Evolutionary conservation across 129 eudicot genomes (phyloP), one percentile per base, ranked within the genome.

Genomic region (Heracleum sosnowskyi): DNA sequence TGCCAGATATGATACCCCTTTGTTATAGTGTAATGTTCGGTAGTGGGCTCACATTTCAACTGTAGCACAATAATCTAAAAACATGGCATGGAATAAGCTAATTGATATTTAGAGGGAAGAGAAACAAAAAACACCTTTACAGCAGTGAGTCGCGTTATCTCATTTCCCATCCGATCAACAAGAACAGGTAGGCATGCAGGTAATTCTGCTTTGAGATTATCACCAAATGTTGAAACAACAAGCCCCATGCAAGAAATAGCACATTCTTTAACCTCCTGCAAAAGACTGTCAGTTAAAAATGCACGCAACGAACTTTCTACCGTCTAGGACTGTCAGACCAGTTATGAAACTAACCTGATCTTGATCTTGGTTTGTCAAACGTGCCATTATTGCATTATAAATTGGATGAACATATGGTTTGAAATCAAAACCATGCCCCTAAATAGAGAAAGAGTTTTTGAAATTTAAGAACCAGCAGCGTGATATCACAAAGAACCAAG

Each of bases 181-280:
- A 96, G 93, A 76, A 96, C 99, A 45, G 99, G 97, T 83, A 96
- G 97, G 77, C 96, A 92, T 63, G 97, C 76, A 47, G 97, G 93
- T 84, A 96, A 81, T 39, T 92, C 96, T 29, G 78, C 79, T 13
- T 79, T 84, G 47, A 96, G 97, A 77, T 92, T 91, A 88, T 96
- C 99, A 68, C 99, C 99, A 86, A 92, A 96, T 33, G 99, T 89
- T 47, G 97, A 89, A 82, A 92, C 96, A 62, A 90, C 96, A 85
- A 92, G 96, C 70, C 99, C 99, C 99, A 96, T 96, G 86, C 99
- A 96, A 71, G 93, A 84, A 73, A 96, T 96, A 46, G 99, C 99
- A 86, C 99, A 92, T 84, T 96, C 99, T 85, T 92, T 96, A 36
- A 96, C 99, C 84, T 96, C 99, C 97, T 93, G 92, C 72, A 83